These are phyloP conservation scores for Globisporangium yorkense DNA, from an alignment of 352 stramenopile species.

Conservation along the genomic window DNA sequence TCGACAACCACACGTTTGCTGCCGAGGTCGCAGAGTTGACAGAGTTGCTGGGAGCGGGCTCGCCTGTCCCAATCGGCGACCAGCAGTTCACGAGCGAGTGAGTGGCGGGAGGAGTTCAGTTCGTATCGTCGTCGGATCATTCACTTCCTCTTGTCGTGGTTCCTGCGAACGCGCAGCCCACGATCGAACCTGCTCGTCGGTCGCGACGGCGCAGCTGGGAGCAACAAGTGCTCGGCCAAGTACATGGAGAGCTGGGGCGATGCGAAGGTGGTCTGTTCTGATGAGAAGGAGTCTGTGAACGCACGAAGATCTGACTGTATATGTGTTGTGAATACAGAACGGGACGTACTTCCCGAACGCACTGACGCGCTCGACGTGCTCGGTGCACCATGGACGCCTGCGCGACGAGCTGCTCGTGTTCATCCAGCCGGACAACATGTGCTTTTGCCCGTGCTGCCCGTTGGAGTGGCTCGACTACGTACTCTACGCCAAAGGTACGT, in stretches of 20 bases:
- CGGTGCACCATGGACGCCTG: constrained; percentile 12
- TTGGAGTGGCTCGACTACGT: constrained; percentile 84
- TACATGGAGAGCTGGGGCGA: constrained; percentile 75
- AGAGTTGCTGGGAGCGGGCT: constrained; percentile 39
- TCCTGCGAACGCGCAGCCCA: constrained; percentile 25
- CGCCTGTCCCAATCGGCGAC: constrained; percentile 39
- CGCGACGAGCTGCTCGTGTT: constrained; percentile 25
- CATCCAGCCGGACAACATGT: constrained; percentile 39
- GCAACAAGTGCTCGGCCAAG: constrained; percentile 59
- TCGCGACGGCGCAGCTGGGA: constrained; percentile 67
- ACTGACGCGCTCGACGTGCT: constrained; percentile 49
- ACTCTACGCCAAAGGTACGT: constrained; percentile 56
- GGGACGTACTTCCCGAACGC: constrained; percentile 41
- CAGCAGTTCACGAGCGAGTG: constrained; percentile 81
- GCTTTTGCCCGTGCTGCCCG: constrained; percentile 76
- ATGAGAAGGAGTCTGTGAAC: neutral
- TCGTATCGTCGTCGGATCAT: neutral
- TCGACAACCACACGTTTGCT: constrained; percentile 74
- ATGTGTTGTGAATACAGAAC: constrained; percentile 23
- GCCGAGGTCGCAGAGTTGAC: constrained; percentile 65
- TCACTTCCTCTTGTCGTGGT: neutral
- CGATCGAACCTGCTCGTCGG: constrained; percentile 75
- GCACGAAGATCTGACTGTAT: neutral
- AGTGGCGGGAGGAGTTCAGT: neutral
- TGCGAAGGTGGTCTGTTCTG: constrained; percentile 20